phyloP scores from a whole-genome alignment of 2,329 filamentous ascomycete genomes.

The Sordariomycetes sp. region DNA sequence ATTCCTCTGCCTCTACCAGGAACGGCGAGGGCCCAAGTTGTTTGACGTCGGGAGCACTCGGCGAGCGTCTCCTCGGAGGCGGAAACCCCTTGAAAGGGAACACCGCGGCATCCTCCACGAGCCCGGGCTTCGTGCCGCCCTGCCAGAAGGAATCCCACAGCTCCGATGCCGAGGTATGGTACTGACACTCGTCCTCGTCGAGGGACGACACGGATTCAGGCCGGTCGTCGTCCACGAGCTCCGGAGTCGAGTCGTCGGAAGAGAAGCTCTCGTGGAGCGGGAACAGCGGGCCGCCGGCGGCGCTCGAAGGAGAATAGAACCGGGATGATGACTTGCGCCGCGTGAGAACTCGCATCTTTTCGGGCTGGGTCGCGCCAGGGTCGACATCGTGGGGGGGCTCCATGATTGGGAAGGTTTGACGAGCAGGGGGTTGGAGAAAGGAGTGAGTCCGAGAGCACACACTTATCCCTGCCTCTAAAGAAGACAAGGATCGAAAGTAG shows the following conservation, averaged over 20 bases:
- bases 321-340: not conserved
- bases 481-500: not conserved
- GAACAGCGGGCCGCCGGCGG: not conserved
- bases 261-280: conserved; percentile 1
- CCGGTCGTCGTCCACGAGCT: conserved; percentile 3
- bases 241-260: conserved; percentile 3
- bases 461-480: not conserved
- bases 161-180: conserved; percentile 27
- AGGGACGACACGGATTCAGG: conserved; percentile 2
- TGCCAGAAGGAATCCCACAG: conserved; percentile 40
- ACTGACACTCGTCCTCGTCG: conserved; percentile 35
- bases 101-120: not conserved
- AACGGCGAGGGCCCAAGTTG: not conserved
- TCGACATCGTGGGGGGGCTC: not conserved
- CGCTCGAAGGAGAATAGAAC: not conserved
- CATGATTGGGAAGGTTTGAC: not conserved
- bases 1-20: not conserved
- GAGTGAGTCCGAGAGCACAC: not conserved
- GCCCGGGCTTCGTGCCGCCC: not conserved
- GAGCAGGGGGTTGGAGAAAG: not conserved
- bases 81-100: not conserved
- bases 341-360: not conserved
- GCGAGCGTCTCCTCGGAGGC: not conserved
- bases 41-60: too few relatives aligned
- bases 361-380: too few relatives aligned